These are phyloP conservation scores for Nigrospora oryzae DNA, from an alignment of 2,329 filamentous ascomycete species.

Conservation along the genomic window DNA sequence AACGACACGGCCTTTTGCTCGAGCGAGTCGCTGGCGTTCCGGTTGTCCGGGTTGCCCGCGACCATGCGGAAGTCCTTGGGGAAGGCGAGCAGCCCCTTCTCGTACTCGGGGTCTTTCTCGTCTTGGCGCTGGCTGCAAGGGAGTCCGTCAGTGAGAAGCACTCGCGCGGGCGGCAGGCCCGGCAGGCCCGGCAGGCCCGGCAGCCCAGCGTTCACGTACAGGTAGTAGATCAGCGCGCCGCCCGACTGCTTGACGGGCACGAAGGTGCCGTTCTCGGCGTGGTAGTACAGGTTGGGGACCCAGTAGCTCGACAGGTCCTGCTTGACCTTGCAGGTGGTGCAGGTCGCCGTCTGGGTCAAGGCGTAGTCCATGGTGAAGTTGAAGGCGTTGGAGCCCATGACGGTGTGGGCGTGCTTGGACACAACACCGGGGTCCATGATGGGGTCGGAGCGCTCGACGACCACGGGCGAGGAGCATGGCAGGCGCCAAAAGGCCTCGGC, in stretches of 20 bases:
- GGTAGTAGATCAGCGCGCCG: constrained; percentile 46
- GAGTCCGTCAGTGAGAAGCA: background rate
- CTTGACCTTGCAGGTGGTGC: constrained; percentile 56
- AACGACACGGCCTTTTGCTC: constrained; percentile 45
- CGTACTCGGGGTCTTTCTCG: constrained; percentile 23
- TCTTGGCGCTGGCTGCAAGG: constrained; percentile 28
- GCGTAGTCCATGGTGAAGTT: constrained; percentile 43
- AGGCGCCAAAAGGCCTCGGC: constrained; percentile 14
- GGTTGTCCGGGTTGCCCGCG: constrained; percentile 46
- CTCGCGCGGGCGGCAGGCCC: too few species aligned
- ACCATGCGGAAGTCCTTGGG: constrained; percentile 58
- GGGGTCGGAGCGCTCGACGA: constrained; percentile 45
- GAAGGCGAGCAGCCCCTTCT: constrained; percentile 47
- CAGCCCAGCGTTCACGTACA: constrained; percentile 21
- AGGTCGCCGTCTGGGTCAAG: constrained; percentile 42
- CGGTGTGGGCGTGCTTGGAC: constrained; percentile 49
- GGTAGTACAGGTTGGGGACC: constrained; percentile 48
- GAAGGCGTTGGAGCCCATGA: constrained; percentile 57
- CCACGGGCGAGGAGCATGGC: constrained; percentile 14
- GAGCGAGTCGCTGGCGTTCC: constrained; percentile 35
- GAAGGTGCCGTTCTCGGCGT: constrained; percentile 48
- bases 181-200: too few species aligned
- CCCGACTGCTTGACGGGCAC: constrained; percentile 35
- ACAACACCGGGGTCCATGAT: constrained; percentile 46
- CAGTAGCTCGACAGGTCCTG: constrained; percentile 61